Evolutionary conservation across 2,329 filamentous ascomycete species (phyloP).

Genomic region (Alternaria brassicicola): DNA sequence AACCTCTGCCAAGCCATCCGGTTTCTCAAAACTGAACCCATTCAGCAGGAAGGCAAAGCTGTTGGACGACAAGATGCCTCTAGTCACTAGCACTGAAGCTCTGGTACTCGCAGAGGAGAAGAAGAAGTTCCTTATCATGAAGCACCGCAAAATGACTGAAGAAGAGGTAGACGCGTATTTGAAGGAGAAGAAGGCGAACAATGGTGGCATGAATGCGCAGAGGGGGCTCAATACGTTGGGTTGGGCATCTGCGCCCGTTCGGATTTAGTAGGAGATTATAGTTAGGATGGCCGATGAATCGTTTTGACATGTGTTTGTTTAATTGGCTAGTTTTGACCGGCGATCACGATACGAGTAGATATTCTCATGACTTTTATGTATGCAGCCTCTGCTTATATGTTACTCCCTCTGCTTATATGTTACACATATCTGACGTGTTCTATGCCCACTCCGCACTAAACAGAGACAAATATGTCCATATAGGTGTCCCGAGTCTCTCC

Average conservation of each 20-base stretch:
- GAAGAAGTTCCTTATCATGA: constrained; percentile 8
- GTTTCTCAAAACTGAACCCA: neutral
- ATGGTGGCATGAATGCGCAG: neutral
- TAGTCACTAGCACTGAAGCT: neutral
- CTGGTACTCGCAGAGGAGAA: neutral
- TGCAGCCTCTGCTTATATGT: neutral
- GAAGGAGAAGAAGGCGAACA: neutral
- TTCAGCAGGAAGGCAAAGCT: neutral
- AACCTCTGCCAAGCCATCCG: neutral
- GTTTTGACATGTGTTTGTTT: no score
- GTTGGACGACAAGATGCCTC: neutral
- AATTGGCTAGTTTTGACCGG: no score
- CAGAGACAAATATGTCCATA: neutral
- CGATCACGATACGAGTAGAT: neutral
- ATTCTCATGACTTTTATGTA: neutral
- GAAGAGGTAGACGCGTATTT: constrained; percentile 8
- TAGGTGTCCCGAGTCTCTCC: neutral
- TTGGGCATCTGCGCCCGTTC: constrained; percentile 1
- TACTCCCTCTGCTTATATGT: neutral
- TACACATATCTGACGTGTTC: neutral
- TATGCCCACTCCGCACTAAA: neutral
- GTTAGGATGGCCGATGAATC: no score
- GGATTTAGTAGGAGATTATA: neutral
- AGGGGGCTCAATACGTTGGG: neutral
- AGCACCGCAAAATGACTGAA: constrained; percentile 10